phyloP scores from a whole-genome alignment of 352 stramenopile species.

The Phytophthora tentaculata region DNA sequence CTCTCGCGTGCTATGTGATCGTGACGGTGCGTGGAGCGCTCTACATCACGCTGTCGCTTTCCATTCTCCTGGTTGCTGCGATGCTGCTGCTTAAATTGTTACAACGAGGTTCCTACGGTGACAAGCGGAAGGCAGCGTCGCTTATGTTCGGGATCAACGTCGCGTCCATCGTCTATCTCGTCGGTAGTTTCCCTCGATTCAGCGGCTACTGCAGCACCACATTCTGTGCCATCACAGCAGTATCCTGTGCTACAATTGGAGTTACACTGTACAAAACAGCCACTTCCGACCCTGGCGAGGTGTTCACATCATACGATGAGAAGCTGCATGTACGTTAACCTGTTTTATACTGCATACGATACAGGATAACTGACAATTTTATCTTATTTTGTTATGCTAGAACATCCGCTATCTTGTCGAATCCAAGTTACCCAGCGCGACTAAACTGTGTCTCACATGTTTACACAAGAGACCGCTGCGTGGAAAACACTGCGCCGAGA shows the following conservation, averaged over 20 bases:
- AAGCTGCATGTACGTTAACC: conserved; percentile 57
- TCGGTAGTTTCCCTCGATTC: conserved; percentile 50
- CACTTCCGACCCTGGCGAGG: conserved; percentile 58
- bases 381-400: conserved; percentile 33
- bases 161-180: conserved; percentile 71
- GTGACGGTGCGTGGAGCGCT: conserved; percentile 36
- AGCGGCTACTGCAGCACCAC: conserved; percentile 34
- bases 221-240: conserved; percentile 32
- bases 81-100: conserved; percentile 58
- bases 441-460: conserved; percentile 83
- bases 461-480: conserved; percentile 78
- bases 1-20: conserved; percentile 49
- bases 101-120: conserved; percentile 67
- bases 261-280: conserved; percentile 65
- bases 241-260: conserved; percentile 48
- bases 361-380: neutral
- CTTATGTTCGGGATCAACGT: conserved; percentile 82
- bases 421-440: conserved; percentile 71
- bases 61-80: conserved; percentile 38
- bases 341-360: neutral
- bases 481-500: conserved; percentile 80
- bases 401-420: conserved; percentile 79
- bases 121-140: conserved; percentile 76
- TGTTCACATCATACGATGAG: conserved; percentile 72
- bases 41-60: conserved; percentile 48